Evolutionary conservation across 2,329 filamentous ascomycete species (phyloP), one percentile per base, ranked within the genome.

Genomic region (Aureobasidium lini): DNA sequence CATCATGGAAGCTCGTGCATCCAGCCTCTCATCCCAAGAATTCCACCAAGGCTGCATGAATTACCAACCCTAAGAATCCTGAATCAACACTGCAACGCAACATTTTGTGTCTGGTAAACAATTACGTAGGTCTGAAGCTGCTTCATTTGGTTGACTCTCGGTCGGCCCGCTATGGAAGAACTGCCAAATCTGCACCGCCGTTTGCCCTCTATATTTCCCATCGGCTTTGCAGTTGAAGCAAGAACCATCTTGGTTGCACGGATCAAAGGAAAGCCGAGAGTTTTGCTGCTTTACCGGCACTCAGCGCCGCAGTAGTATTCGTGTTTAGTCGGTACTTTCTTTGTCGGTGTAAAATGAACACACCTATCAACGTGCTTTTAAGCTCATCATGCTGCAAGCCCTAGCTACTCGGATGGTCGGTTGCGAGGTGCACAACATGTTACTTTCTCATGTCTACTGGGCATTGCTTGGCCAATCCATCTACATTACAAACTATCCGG

Each of bases 1-100:
- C 50, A 54, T 54, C 50, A 54, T 54, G 36, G 4, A 40, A 42
- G 50, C 50, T 54, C 50, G 50, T 54, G 50, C 50, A 43, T 54
- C 50, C 37, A 42, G 50, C 50, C 37, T 42, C 29, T 54, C 37
- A 39, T 36, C n/a, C 31, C 28, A 31, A 46, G 23, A 7, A 29
- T 46, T 34, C 48, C 34, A 52, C 48, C 23, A 54, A 43, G 39
- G 18, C 37, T 54, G 50, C 50, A 43, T 54, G 40, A 54, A 43
- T 16, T 18, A 39, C 48, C 23, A n/a, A 37, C 23, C 23, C 48
- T 29, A 52, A 23, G 23, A 23, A 23, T 23, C 36, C 3, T 16
- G 11, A 10, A 23, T 29, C 48, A 23, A n/a, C 31, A 23, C 15
- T 37, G 40, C 13, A 34, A 52, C 31, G 49, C 34, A 42, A 42